These are phyloP conservation scores for Epithemia pelagica DNA, from an alignment of 108 stramenopile genomes.

Conservation along the genomic window DNA sequence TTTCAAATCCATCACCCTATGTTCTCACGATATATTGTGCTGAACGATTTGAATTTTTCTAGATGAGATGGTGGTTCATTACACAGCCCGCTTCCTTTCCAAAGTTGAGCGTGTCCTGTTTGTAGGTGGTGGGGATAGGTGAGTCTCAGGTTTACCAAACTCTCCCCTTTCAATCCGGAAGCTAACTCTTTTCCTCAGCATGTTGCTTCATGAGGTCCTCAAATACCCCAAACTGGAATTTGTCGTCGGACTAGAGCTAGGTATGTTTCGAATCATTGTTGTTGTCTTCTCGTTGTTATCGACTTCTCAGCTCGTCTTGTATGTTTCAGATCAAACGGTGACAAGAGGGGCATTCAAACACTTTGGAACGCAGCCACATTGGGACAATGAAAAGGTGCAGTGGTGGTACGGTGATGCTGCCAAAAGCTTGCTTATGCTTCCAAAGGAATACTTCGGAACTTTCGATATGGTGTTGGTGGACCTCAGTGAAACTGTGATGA, in stretches of 20 bases:
- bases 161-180: too few species aligned
- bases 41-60: neutral
- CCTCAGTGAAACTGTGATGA: slow-evolving; percentile 69
- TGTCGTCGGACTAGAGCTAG: slow-evolving; percentile 71
- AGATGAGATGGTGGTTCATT: slow-evolving; percentile 66
- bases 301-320: neutral
- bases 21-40: too few species aligned
- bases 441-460: slow-evolving; percentile 70
- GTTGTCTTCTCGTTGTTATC: neutral
- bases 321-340: slow-evolving; percentile 55
- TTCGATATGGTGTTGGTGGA: slow-evolving; percentile 88
- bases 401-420: slow-evolving; percentile 91
- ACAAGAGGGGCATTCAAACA: slow-evolving; percentile 63
- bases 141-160: too few species aligned
- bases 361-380: slow-evolving; percentile 78
- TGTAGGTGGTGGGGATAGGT: slow-evolving; percentile 74
- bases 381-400: slow-evolving; percentile 74
- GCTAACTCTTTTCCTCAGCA: too few species aligned
- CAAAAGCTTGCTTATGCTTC: slow-evolving; percentile 67
- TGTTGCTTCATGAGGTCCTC: slow-evolving; percentile 75
- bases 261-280: neutral
- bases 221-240: slow-evolving; percentile 73
- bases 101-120: slow-evolving; percentile 52
- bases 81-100: slow-evolving; percentile 66
- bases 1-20: too few species aligned